Conservation (phyloP, 225 moss, liverwort and hornwort species). For the Pseudisothecium myosuroides region DNA sequence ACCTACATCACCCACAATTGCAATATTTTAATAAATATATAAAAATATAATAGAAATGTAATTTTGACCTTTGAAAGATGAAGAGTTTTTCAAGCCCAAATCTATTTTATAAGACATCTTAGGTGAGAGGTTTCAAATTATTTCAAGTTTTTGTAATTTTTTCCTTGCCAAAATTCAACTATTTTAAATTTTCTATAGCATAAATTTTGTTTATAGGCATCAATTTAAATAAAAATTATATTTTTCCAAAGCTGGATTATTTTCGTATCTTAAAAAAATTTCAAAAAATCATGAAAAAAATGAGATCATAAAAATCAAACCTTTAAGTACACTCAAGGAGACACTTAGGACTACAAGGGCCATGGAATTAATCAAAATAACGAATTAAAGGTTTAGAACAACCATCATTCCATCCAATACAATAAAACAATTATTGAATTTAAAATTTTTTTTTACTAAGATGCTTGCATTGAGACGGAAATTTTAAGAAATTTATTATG, state of each 20-base stretch:
- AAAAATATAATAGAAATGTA: neutral
- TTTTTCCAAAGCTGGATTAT: neutral
- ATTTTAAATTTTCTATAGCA: neutral
- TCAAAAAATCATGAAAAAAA: neutral
- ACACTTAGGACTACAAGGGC: neutral
- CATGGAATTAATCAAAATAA: neutral
- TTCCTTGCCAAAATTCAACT: neutral
- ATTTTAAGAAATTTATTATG: neutral
- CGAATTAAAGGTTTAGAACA: neutral
- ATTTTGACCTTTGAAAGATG: neutral
- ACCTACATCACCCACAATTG: neutral
- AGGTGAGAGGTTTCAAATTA: neutral
- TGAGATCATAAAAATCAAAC: neutral
- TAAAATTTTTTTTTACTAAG: too few relatives aligned
- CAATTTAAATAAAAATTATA: neutral
- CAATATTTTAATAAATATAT: neutral
- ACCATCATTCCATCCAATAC: neutral
- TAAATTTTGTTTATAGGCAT: neutral
- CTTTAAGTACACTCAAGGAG: neutral
- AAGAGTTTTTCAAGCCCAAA: neutral
- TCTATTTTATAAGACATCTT: too few relatives aligned
- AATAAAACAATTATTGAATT: neutral
- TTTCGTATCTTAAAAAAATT: neutral
- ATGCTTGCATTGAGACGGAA: neutral
- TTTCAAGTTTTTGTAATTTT: neutral